Base-by-base conservation (phyloP, 2,329 filamentous ascomycete genomes). In the Microcyclospora pomicola region DNA sequence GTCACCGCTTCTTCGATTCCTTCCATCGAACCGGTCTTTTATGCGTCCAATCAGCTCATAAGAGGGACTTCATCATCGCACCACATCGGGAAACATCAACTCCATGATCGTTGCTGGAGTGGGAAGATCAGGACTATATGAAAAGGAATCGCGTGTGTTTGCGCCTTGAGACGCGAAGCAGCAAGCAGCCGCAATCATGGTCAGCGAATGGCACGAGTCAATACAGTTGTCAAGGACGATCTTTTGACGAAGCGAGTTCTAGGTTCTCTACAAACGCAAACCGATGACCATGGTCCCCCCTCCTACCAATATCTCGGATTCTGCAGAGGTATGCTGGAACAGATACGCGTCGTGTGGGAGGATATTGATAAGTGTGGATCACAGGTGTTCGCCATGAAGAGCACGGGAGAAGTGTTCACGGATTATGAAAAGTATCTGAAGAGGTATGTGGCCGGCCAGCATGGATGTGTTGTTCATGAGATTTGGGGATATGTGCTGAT, bases 251-350 rank as follows among this genome's bases (percentile, higher is more conserved):
- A 24, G 4, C 7, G 19, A 4, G 37, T 31, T 28, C 37, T 56
- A 96, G 88, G 88, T 98, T 51, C 73, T 94, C 47, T 95, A 83
- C 64, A 96, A 96, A 68, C 77, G 91, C 54, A 96, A 96, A 65
- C 87, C 87, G 40, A 86, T 96, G 56, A 78, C 83, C 64, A 82
- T 85, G 58, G 68, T 87, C 49, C 72, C 81, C 35, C 70, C 72
- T 34, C 80, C 82, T 15, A 67, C 73, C 37, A 74, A 88, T 48
- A 72, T 86, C 49, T 78, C 91, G 67, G 84, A 93, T 48, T 77
- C 82, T 53, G 71, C 75, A 50, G 86, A 96, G 73, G 87, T 88
- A 71, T 51, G 72, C 9, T 15, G 14, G 14, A 31, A 9, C 48
- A 15, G 47, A 38, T 1, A 19, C 13, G 30, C 34, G 34, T 13